Conservation (phyloP, 2,329 filamentous ascomycete genomes). For the Madurella mycetomatis region DNA sequence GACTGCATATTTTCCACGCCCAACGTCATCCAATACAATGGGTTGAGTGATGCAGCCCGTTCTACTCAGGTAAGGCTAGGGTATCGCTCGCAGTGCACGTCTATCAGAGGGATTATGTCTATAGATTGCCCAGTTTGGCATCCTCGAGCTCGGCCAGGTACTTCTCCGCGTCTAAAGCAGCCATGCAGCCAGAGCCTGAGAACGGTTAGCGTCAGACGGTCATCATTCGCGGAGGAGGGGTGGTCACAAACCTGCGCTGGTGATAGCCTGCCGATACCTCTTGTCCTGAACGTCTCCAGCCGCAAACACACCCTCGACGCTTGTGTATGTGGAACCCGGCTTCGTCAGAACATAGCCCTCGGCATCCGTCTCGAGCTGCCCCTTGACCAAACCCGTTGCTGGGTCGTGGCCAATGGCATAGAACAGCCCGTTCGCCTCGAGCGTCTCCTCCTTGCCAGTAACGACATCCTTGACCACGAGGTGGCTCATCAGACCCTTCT, state of each 20-base stretch:
- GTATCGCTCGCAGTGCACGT: slow-evolving; percentile 7
- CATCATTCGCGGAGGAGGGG: not conserved
- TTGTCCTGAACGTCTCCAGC: slow-evolving; percentile 99
- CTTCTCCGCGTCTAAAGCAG: slow-evolving; percentile 93
- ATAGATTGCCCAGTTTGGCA: slow-evolving; percentile 28
- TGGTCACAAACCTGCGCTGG: slow-evolving; percentile 74
- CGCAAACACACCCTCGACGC: slow-evolving; percentile 86
- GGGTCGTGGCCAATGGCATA: slow-evolving; percentile 98
- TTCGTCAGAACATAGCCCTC: slow-evolving; percentile 90
- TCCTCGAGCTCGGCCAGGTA: slow-evolving; percentile 75
- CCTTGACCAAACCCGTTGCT: slow-evolving; percentile 85
- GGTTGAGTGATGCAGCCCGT: not conserved
- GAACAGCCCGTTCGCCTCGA: slow-evolving; percentile 89
- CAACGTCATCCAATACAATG: not conserved
- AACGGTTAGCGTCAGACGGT: slow-evolving; percentile 25
- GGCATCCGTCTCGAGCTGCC: slow-evolving; percentile 78
- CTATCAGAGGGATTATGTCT: slow-evolving; percentile 7
- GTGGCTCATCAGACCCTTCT: slow-evolving; percentile 82
- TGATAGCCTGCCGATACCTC: slow-evolving; percentile 95
- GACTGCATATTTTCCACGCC: not conserved
- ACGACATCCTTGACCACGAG: slow-evolving; percentile 75
- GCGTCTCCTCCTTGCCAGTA: slow-evolving; percentile 72
- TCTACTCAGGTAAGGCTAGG: slow-evolving; percentile 1
- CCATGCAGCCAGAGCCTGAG: slow-evolving; percentile 85
- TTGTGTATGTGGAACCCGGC: slow-evolving; percentile 84